A percentile compares a stretch with the other conserved stretches of the same genome.
These are phyloP conservation scores for Pleurotus ostreatus DNA, from an alignment of 768 basidiomycete genomes.

Conservation along the genomic window DNA sequence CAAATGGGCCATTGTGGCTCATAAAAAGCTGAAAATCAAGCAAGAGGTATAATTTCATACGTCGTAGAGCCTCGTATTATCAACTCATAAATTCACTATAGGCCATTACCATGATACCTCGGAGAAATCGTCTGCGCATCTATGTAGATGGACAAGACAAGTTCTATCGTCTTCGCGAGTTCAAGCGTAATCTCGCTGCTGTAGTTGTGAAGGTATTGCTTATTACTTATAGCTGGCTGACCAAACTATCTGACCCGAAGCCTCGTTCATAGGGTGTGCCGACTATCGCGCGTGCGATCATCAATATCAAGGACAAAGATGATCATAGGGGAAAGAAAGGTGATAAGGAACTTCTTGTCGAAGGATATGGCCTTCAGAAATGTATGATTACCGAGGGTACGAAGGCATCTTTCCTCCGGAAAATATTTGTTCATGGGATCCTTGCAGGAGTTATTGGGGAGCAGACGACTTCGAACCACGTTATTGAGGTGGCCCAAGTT, in stretches of 20 bases:
- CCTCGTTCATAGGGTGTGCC: constrained; percentile 63
- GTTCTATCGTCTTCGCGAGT: constrained; percentile 77
- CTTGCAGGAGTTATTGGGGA: constrained; percentile 82
- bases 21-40: constrained; percentile 91
- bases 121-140: constrained; percentile 71
- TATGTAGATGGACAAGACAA: constrained; percentile 78
- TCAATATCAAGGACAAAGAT: constrained; percentile 91
- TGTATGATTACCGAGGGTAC: constrained; percentile 97
- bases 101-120: constrained; percentile 75
- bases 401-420: constrained; percentile 3
- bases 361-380: constrained; percentile 94
- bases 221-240: background rate
- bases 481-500: constrained; percentile 92
- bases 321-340: constrained; percentile 76
- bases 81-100: constrained; percentile 5
- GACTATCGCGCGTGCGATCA: constrained; percentile 87
- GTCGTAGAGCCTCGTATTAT: background rate
- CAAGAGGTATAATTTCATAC: constrained; percentile 52
- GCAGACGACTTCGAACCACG: constrained; percentile 92
- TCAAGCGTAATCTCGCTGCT: constrained; percentile 79
- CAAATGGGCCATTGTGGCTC: constrained; percentile 83
- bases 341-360: constrained; percentile 90
- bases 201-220: constrained; percentile 82
- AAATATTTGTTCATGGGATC: background rate
- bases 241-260: too few species aligned